Conservation (phyloP, 2,329 filamentous ascomycete genomes). For the Fusarium piperis region DNA sequence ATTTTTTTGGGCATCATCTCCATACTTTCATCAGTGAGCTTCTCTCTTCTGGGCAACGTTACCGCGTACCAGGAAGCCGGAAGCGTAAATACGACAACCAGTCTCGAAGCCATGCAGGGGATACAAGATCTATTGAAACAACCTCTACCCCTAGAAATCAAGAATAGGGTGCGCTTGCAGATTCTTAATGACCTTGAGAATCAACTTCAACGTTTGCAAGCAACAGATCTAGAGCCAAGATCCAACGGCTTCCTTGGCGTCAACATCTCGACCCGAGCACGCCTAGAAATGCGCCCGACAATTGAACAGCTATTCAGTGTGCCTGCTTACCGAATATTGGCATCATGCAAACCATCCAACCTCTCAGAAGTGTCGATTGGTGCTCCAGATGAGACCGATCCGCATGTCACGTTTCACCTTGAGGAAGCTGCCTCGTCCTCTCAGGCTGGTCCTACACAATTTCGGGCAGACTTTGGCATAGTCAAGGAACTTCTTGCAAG, state of each 20-base stretch:
- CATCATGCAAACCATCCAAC: background rate
- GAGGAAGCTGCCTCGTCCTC: background rate
- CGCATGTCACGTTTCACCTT: constrained; percentile 8
- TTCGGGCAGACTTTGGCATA: background rate
- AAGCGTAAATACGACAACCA: background rate
- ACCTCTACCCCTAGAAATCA: background rate
- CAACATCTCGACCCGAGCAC: constrained; percentile 10
- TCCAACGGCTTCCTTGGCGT: background rate
- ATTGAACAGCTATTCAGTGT: constrained; percentile 7
- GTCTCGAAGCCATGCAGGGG: constrained; percentile 24
- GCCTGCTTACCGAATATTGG: constrained; percentile 4
- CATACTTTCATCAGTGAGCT: constrained; percentile 19
- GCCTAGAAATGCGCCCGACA: background rate
- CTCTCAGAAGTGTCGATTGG: background rate
- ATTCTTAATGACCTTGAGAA: background rate
- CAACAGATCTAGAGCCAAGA: background rate
- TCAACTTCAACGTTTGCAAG: background rate
- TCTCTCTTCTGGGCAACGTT: constrained; percentile 15
- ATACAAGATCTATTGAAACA: background rate
- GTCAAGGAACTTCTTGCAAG: background rate
- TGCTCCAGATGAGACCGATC: background rate
- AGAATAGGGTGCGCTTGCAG: background rate
- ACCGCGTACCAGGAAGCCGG: constrained; percentile 21
- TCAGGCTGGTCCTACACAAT: background rate
- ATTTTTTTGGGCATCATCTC: constrained; percentile 14